Base-by-base conservation (phyloP, 2,329 filamentous ascomycete species). In the Ophiosphaerella herpotricha region DNA sequence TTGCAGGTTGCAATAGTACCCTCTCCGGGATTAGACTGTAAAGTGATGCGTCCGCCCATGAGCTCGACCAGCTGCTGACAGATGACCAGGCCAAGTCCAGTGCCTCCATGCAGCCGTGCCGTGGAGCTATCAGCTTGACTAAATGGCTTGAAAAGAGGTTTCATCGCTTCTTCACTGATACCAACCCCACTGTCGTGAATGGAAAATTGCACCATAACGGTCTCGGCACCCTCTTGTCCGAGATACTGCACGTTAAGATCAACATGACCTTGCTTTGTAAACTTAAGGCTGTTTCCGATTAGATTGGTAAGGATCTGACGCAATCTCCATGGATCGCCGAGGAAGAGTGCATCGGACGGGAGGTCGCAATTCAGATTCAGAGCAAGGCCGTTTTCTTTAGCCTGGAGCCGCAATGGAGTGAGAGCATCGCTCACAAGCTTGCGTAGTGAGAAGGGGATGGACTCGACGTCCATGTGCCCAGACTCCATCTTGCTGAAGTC, bases 1-100 rank as follows among this genome's bases (percentile, higher is more conserved):
- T 86, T 88, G 75, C 96, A 96, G 71, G 85, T 90, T 11, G 83
- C 82, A 0, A 77, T 84, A 1, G 83, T 91, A 13, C 88, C 88
- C 12, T 83, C 76, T 9, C 83, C 58, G 0, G 62, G 67, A 6
- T 52, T 58, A 32, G 74, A 73, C 5, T 71, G 66, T 11, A 56
- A 29, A 2, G 35, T 40, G 31, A 75, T 74, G 13, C 72, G 63
- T 9, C 73, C 73, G 13, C 72, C 72, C 47, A 61, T 57, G 34
- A 59, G 47, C 44, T 74, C 68, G 31, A 66, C 68, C 4, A 75
- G 63, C 33, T 74, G 70, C 4, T 66, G 52, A 31, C 68, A 71
- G 31, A 75, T 76, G 34, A 70, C 69, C 3, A 75, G 60, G 0
- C 74, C 73, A 1, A 74, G 55, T 3, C 72, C 70, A 11, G 67